These are phyloP conservation scores for Dalbergia cochinchinensis DNA, from an alignment of 306 rosid genomes.

Conservation along the genomic window DNA sequence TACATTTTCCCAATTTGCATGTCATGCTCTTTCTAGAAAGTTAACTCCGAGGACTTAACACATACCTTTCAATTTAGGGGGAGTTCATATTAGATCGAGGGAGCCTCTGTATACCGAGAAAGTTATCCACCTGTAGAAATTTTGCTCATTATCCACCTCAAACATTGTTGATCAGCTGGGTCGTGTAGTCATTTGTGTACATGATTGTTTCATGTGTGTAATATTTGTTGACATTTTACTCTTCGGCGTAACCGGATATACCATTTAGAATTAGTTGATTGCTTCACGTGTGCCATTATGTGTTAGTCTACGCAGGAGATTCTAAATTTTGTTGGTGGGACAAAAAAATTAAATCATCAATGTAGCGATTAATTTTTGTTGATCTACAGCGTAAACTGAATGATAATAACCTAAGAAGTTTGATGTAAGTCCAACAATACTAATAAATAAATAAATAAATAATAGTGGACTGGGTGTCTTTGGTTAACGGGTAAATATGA, in stretches of 20 bases:
- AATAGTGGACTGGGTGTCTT: too few relatives aligned
- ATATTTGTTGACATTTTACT: constrained; percentile 1
- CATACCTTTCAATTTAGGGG: constrained; percentile 23
- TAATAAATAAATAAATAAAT: too few relatives aligned
- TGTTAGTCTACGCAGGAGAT: not conserved
- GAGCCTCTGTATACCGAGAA: constrained; percentile 20
- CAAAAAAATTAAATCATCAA: not conserved
- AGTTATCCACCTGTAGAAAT: constrained; percentile 3
- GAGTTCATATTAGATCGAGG: constrained; percentile 44
- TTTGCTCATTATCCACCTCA: constrained; percentile 24
- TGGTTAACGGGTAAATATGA: too few relatives aligned
- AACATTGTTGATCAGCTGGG: not conserved
- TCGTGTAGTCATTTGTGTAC: constrained; percentile 1
- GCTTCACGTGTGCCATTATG: too few relatives aligned
- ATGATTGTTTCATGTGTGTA: constrained; percentile 19
- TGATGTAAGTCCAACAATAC: too few relatives aligned
- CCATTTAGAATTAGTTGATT: not conserved
- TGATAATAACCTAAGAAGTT: too few relatives aligned
- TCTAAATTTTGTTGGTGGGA: not conserved
- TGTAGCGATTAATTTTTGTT: not conserved
- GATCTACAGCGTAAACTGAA: too few relatives aligned
- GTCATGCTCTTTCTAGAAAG: constrained; percentile 31
- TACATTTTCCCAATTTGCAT: constrained; percentile 46
- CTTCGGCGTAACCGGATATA: not conserved
- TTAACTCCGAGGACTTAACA: constrained; percentile 3